A percentile compares a stretch with the other conserved stretches of the same genome.
These are phyloP conservation scores for Cercophora sp. DNA, from an alignment of 495 filamentous ascomycete genomes.

Conservation along the genomic window DNA sequence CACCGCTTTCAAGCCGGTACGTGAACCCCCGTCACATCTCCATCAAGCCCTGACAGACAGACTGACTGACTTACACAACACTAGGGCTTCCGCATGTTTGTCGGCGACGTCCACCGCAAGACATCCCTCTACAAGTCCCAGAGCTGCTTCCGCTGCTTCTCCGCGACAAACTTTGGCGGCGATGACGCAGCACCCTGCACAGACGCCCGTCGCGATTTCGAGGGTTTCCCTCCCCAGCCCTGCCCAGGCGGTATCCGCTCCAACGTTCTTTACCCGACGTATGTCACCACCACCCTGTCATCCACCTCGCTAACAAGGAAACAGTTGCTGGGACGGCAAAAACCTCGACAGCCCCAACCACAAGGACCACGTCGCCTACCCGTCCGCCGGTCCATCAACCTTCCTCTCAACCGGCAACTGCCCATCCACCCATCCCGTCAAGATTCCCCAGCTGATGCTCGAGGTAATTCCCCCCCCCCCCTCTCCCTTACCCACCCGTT, in stretches of 20 bases:
- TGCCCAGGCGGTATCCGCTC: constrained; percentile 40
- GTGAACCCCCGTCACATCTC: constrained; percentile 1
- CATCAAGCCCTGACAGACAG: not conserved
- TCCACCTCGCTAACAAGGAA: too few species aligned
- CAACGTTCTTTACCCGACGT: constrained; percentile 44
- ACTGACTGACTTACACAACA: too few species aligned
- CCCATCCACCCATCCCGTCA: constrained; percentile 20
- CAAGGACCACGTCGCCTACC: constrained; percentile 39
- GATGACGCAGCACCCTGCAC: constrained; percentile 34
- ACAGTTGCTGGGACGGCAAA: constrained; percentile 37
- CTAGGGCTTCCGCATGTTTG: constrained; percentile 36
- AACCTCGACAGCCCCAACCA: constrained; percentile 38
- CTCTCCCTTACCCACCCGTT: not conserved
- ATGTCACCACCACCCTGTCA: too few species aligned
- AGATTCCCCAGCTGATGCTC: constrained; percentile 23
- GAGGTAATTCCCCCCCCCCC: constrained; percentile 7
- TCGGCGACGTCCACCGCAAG: constrained; percentile 29
- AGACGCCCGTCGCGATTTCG: constrained; percentile 30
- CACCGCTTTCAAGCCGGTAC: constrained; percentile 43
- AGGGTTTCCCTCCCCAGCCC: constrained; percentile 28
- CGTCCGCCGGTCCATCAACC: constrained; percentile 2
- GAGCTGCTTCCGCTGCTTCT: constrained; percentile 43
- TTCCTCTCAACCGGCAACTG: constrained; percentile 17
- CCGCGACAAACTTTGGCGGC: constrained; percentile 35
- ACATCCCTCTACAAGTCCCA: constrained; percentile 30